Evolutionary conservation across 495 filamentous ascomycete species (phyloP).

Genomic region (Corynascus novoguineensis): DNA sequence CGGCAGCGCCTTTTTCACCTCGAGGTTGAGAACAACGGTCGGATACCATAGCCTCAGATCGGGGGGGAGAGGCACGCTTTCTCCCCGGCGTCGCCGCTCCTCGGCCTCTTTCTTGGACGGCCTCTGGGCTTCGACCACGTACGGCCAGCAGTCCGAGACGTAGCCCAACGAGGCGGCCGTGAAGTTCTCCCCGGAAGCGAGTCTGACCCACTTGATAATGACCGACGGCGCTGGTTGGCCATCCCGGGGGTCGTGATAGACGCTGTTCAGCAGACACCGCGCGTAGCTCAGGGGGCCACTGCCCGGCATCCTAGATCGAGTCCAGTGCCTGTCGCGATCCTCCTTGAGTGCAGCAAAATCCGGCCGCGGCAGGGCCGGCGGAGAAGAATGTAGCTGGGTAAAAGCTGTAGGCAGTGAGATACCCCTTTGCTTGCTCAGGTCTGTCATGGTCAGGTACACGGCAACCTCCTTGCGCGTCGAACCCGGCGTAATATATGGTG

Average conservation of each 20-base stretch:
- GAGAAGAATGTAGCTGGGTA: conserved; percentile 29
- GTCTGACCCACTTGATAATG: conserved; percentile 63
- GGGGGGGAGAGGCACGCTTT: conserved; percentile 11
- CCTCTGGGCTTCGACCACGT: conserved; percentile 24
- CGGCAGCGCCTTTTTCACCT: conserved; percentile 60
- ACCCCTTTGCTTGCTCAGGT: conserved; percentile 54
- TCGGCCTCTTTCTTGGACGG: conserved; percentile 11
- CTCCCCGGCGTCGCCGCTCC: background rate
- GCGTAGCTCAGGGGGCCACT: conserved; percentile 47
- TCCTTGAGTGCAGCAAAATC: conserved; percentile 38
- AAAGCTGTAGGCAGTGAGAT: conserved; percentile 51
- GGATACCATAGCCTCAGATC: conserved; percentile 61
- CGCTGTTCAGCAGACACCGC: conserved; percentile 43
- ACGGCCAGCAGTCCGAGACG: conserved; percentile 49
- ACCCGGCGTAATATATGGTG: conserved; percentile 28
- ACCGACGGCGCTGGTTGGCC: conserved; percentile 38
- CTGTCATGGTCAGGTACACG: conserved; percentile 64
- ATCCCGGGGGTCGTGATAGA: conserved; percentile 51
- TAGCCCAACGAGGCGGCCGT: conserved; percentile 53
- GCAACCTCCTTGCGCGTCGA: conserved; percentile 32
- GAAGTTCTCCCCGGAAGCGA: conserved; percentile 46
- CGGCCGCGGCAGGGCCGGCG: conserved; percentile 34
- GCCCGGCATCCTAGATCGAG: conserved; percentile 29
- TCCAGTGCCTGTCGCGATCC: conserved; percentile 43
- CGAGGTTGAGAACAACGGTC: conserved; percentile 63